Conservation (phyloP, 148 eudicot genomes). For the Vaccinium darrowii region DNA sequence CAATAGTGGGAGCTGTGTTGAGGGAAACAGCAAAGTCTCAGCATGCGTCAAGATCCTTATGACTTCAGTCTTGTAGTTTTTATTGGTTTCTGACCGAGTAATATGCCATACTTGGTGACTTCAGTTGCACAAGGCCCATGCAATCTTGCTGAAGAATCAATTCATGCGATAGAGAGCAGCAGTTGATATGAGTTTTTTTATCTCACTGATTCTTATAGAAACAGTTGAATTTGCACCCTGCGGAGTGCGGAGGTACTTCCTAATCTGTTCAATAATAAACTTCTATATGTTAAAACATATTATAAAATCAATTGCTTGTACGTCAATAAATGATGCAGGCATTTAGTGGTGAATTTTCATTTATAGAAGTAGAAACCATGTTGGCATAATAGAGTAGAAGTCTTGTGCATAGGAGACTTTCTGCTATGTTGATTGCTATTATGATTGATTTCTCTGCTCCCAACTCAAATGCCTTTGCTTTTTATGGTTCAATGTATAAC, state of each 20-base stretch:
- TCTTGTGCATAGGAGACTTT: not conserved
- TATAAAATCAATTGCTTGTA: too few relatives aligned
- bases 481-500: not conserved
- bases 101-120: not conserved
- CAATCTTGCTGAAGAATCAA: constrained; percentile 5
- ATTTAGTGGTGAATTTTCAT: not conserved
- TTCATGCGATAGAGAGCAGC: not conserved
- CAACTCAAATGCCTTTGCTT: not conserved
- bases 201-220: not conserved
- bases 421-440: not conserved
- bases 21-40: constrained; percentile 93
- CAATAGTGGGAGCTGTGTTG: constrained; percentile 80
- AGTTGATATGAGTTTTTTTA: not conserved
- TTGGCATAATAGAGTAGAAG: not conserved
- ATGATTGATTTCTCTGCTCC: not conserved
- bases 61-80: constrained; percentile 6
- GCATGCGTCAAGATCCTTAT: constrained; percentile 72
- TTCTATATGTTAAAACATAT: not conserved
- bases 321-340: too few relatives aligned
- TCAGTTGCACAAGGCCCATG: not conserved
- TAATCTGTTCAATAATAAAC: not conserved
- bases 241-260: constrained; percentile 11
- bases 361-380: not conserved
- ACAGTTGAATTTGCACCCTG: not conserved
- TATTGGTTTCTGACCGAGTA: not conserved